These are phyloP conservation scores for Aspergillus olivimuriae DNA, from an alignment of 495 filamentous ascomycete genomes.

Conservation along the genomic window DNA sequence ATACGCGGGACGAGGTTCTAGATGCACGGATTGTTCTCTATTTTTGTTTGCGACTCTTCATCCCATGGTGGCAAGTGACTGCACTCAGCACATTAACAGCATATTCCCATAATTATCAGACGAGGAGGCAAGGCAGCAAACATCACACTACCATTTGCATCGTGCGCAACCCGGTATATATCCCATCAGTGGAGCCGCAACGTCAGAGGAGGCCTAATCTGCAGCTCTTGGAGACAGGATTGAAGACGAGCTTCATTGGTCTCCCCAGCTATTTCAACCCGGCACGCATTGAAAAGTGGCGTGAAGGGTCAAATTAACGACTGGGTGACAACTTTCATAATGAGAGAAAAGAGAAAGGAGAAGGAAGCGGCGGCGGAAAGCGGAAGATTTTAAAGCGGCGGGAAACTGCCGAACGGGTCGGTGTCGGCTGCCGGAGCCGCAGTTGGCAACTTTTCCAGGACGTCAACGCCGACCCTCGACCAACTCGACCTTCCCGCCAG, in stretches of 20 bases:
- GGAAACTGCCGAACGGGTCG: slow-evolving; percentile 20
- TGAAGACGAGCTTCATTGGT: too few relatives aligned
- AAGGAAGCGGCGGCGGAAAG: slow-evolving; percentile 7
- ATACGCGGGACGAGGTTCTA: too few relatives aligned
- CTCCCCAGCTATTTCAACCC: slow-evolving; percentile 69
- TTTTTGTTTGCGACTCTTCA: too few relatives aligned
- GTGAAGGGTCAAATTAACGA: slow-evolving; percentile 57
- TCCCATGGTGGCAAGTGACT: slow-evolving; percentile 18
- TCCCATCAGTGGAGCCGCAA: slow-evolving; percentile 45
- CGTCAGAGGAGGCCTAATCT: slow-evolving; percentile 44
- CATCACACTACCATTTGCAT: slow-evolving; percentile 10
- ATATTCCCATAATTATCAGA: too few relatives aligned
- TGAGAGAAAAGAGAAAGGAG: slow-evolving; percentile 24
- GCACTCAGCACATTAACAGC: slow-evolving; percentile 13
- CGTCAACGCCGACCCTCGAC: too few relatives aligned
- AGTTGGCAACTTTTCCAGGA: slow-evolving; percentile 26
- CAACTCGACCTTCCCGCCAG: too few relatives aligned
- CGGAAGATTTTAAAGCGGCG: slow-evolving; percentile 15
- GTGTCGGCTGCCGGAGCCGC: slow-evolving; percentile 16
- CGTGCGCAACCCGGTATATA: slow-evolving; percentile 24
- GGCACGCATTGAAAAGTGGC: slow-evolving; percentile 41
- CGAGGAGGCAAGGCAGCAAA: slow-evolving; percentile 1
- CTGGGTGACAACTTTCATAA: slow-evolving; percentile 62
- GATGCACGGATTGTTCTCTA: too few relatives aligned
- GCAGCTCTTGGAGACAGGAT: slow-evolving; percentile 60